These are phyloP conservation scores for Clohesyomyces aquaticus DNA, from an alignment of 495 filamentous ascomycete genomes.

Conservation along the genomic window DNA sequence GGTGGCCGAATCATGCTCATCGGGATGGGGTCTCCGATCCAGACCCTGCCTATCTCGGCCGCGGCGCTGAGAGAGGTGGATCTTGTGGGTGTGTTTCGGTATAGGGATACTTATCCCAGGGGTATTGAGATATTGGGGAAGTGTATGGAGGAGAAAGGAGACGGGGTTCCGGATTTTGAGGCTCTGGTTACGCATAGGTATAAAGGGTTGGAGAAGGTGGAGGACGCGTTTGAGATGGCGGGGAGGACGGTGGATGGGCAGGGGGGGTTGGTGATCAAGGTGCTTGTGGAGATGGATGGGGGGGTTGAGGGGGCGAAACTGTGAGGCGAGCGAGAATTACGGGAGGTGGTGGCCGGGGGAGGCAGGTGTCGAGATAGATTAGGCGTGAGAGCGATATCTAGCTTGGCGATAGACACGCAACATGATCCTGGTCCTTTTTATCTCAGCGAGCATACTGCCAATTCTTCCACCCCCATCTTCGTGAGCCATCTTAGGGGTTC, in stretches of 20 bases:
- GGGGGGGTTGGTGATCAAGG: conserved; percentile 81
- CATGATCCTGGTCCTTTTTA: no score
- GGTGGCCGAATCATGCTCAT: conserved; percentile 86
- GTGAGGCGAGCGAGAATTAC: neutral
- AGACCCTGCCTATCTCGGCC: conserved; percentile 81
- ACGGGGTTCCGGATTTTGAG: conserved; percentile 65
- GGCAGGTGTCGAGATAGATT: neutral
- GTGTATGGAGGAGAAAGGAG: conserved; percentile 61
- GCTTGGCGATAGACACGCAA: no score
- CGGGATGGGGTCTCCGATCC: conserved; percentile 91
- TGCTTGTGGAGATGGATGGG: conserved; percentile 66
- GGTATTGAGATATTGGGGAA: conserved; percentile 81
- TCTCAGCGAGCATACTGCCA: no score
- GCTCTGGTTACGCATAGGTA: conserved; percentile 78
- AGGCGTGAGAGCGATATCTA: no score
- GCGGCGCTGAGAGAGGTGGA: conserved; percentile 89
- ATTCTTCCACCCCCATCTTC: no score
- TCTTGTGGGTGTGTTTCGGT: conserved; percentile 89
- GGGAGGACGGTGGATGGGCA: conserved; percentile 75
- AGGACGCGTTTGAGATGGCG: conserved; percentile 79
- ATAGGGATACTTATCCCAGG: conserved; percentile 83
- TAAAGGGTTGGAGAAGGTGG: conserved; percentile 64
- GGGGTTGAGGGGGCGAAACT: conserved; percentile 35
- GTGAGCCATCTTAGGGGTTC: no score
- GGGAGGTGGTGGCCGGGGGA: neutral